Conservation (phyloP, 2,329 filamentous ascomycete genomes). For the Biscogniauxia mediterranea region DNA sequence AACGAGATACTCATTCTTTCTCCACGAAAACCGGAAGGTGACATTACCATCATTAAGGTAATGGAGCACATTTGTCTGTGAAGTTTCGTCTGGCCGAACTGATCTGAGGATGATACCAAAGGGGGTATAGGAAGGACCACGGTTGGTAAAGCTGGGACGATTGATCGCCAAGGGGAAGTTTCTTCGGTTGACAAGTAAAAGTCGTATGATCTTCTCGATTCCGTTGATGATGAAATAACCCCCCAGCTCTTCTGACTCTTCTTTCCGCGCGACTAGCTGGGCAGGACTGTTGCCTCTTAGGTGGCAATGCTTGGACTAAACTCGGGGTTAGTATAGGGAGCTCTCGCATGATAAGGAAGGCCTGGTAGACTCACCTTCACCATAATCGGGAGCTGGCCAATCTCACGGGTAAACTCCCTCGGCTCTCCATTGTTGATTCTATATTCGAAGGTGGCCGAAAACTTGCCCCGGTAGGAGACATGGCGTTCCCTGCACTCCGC, state of each 20-base stretch:
- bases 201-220: conserved; percentile 92
- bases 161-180: conserved; percentile 96
- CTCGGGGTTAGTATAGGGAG: conserved; percentile 13
- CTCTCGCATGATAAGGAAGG: neutral
- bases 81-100: conserved; percentile 95
- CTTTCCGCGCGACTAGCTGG: conserved; percentile 79
- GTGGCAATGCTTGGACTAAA: conserved; percentile 83
- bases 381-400: conserved; percentile 92
- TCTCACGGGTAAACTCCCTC: conserved; percentile 76
- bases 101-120: conserved; percentile 90
- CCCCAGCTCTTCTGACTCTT: conserved; percentile 93
- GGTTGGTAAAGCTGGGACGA: conserved; percentile 83
- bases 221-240: conserved; percentile 98
- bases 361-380: conserved; percentile 62
- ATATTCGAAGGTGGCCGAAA: conserved; percentile 81
- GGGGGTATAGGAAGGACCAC: conserved; percentile 83
- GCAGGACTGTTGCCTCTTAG: conserved; percentile 82
- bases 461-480: conserved; percentile 82
- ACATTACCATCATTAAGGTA: conserved; percentile 95
- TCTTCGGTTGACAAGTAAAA: conserved; percentile 83
- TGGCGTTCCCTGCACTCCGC: conserved; percentile 94
- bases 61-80: conserved; percentile 94
- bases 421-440: conserved; percentile 84
- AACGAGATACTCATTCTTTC: conserved; percentile 95
- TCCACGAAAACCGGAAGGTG: conserved; percentile 96